A percentile compares a stretch with the other conserved stretches of the same genome.
Conservation (phyloP, 345 rosid genomes). For the Geranium brycei region DNA sequence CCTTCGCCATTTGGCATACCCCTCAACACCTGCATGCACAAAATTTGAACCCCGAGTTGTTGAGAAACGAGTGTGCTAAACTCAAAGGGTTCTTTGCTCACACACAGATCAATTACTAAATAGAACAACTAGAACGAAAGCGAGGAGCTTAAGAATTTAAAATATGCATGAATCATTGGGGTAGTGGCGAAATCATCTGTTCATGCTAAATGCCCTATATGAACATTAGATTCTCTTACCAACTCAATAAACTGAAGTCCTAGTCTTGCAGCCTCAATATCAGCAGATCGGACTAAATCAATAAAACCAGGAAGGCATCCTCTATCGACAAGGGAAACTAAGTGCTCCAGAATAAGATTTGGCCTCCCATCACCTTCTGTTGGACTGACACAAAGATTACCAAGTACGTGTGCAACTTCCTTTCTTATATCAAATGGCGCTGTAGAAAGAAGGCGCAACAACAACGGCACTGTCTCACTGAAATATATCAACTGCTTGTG, state of each 20-base stretch:
- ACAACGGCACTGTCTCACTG: conserved; percentile 55
- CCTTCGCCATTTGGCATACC: conserved; percentile 92
- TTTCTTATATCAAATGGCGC: conserved; percentile 80
- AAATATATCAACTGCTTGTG: conserved; percentile 64
- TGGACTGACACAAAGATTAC: conserved; percentile 92
- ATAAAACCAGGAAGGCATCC: conserved; percentile 85
- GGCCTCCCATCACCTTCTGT: conserved; percentile 49
- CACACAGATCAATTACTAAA: too few species aligned
- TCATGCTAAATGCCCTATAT: too few species aligned
- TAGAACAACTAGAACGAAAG: too few species aligned
- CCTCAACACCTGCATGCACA: conserved; percentile 53
- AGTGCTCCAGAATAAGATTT: conserved; percentile 52
- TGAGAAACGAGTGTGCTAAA: neutral
- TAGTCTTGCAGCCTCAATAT: conserved; percentile 68
- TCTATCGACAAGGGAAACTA: conserved; percentile 54
- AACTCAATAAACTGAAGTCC: conserved; percentile 95
- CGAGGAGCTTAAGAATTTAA: too few species aligned
- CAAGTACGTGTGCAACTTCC: conserved; percentile 85
- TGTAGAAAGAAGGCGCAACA: conserved; percentile 54
- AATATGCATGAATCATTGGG: too few species aligned
- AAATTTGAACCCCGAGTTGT: neutral
- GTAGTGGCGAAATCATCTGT: too few species aligned
- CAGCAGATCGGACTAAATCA: conserved; percentile 75
- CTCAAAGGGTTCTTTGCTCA: too few species aligned
- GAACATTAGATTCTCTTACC: conserved; percentile 35